Percentiles rank a stretch among this genome's conserved stretches.
phyloP scores from a whole-genome alignment of 148 eudicot genomes.

The Chenopodium quinoa region DNA sequence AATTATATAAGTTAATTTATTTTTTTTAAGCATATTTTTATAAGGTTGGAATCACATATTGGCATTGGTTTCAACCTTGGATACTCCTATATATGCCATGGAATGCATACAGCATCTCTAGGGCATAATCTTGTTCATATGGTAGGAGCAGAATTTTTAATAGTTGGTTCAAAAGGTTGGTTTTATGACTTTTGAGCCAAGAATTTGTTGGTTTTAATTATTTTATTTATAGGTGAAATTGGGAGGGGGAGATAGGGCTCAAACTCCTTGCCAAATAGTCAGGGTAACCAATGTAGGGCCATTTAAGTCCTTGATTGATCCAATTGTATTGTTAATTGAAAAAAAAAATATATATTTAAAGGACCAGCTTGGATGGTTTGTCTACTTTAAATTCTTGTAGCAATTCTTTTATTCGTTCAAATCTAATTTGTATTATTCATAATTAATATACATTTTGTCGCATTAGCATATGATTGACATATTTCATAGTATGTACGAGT shows the following conservation, averaged over 20 bases:
- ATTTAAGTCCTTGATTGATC: constrained; percentile 21
- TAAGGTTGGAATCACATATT: constrained; percentile 40
- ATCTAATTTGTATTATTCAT: neutral
- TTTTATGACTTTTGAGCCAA: constrained; percentile 47
- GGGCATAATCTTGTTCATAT: constrained; percentile 43
- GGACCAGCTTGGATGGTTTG: constrained; percentile 33
- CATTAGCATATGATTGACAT: no score
- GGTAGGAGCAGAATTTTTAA: constrained; percentile 24
- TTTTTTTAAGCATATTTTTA: constrained; percentile 19
- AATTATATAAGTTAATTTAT: constrained; percentile 16
- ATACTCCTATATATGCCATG: constrained; percentile 21
- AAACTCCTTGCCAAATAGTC: constrained; percentile 26
- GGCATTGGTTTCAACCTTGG: constrained; percentile 35
- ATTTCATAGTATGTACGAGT: no score
- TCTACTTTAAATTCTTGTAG: constrained; percentile 10
- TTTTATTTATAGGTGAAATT: constrained; percentile 20
- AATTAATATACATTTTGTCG: no score
- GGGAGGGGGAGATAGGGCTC: constrained; percentile 32
- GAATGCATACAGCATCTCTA: constrained; percentile 43
- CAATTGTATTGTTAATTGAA: constrained; percentile 21
- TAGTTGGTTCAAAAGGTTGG: constrained; percentile 43
- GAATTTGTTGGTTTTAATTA: constrained; percentile 18
- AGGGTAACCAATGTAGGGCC: constrained; percentile 27
- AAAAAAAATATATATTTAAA: no score
- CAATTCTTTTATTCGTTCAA: constrained; percentile 6